Percentiles rank a stretch among this genome's conserved stretches.
phyloP scores from a whole-genome alignment of 768 basidiomycete genomes.

The Lactarius evosmus region DNA sequence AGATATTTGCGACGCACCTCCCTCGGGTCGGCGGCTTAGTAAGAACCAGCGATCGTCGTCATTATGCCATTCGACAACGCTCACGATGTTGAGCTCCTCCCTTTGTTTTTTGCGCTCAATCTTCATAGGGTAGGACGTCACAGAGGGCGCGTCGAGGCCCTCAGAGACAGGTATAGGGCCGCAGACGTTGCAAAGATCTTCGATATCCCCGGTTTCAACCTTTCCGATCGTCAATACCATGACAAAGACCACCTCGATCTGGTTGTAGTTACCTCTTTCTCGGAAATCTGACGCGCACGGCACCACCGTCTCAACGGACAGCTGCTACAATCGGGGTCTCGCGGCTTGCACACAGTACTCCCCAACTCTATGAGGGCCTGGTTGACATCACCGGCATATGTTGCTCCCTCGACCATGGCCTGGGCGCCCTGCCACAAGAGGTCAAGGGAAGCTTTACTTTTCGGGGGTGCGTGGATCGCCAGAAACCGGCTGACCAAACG shows the following conservation, averaged over 20 bases:
- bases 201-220: constrained; percentile 53
- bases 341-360: constrained; percentile 87
- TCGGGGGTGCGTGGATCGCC: constrained; percentile 78
- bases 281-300: constrained; percentile 47
- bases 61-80: constrained; percentile 76
- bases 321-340: constrained; percentile 64
- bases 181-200: constrained; percentile 72
- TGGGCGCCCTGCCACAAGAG: constrained; percentile 79
- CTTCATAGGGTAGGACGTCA: constrained; percentile 87
- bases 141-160: constrained; percentile 32
- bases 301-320: constrained; percentile 77
- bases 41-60: constrained; percentile 58
- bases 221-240: constrained; percentile 9
- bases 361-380: constrained; percentile 95
- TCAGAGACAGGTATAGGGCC: constrained; percentile 47
- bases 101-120: constrained; percentile 76
- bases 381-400: constrained; percentile 78
- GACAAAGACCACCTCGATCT: not conserved
- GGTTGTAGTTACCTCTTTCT: constrained; percentile 14
- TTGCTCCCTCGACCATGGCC: constrained; percentile 56
- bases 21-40: constrained; percentile 77
- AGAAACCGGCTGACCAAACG: constrained; percentile 80
- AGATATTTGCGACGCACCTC: constrained; percentile 46
- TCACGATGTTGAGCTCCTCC: constrained; percentile 82
- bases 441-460: constrained; percentile 73